These are phyloP conservation scores for Candida oleophila DNA, from an alignment of 805 yeast genomes.

Conservation along the genomic window DNA sequence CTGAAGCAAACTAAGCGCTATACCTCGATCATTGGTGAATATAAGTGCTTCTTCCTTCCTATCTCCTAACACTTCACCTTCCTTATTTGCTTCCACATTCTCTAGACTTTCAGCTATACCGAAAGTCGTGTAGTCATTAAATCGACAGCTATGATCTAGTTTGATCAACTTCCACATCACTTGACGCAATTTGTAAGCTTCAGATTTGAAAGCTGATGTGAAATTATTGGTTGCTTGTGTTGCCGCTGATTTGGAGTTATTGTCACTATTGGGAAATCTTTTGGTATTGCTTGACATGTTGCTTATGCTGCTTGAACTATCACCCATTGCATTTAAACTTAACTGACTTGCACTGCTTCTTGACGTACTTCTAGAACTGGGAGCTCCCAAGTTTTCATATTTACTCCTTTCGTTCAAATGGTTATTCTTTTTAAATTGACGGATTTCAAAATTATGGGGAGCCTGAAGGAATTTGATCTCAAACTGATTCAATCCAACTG, in stretches of 20 bases:
- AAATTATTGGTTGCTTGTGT: background rate
- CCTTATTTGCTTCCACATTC: background rate
- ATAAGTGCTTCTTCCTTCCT: constrained; percentile 4
- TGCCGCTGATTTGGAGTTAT: background rate
- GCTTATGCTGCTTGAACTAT: background rate
- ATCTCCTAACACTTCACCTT: background rate
- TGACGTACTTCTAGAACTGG: background rate
- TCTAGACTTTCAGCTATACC: background rate
- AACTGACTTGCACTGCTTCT: background rate
- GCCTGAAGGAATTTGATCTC: constrained; percentile 23
- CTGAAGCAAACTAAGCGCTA: constrained; percentile 20
- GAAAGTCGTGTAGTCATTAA: constrained; percentile 7
- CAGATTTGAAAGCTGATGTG: constrained; percentile 11
- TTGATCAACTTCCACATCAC: constrained; percentile 31
- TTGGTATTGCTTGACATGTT: background rate
- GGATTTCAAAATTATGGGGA: constrained; percentile 22
- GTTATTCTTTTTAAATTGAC: constrained; percentile 9
- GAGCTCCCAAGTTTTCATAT: background rate
- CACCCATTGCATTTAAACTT: background rate
- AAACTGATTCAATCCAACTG: constrained; percentile 15
- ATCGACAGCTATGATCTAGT: constrained; percentile 13
- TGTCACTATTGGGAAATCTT: background rate
- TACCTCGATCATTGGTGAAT: constrained; percentile 20
- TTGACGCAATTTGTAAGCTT: constrained; percentile 27
- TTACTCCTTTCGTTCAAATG: background rate